Base-by-base conservation (phyloP, 1,284 basidiomycete genomes). In the Ustilago crameri region DNA sequence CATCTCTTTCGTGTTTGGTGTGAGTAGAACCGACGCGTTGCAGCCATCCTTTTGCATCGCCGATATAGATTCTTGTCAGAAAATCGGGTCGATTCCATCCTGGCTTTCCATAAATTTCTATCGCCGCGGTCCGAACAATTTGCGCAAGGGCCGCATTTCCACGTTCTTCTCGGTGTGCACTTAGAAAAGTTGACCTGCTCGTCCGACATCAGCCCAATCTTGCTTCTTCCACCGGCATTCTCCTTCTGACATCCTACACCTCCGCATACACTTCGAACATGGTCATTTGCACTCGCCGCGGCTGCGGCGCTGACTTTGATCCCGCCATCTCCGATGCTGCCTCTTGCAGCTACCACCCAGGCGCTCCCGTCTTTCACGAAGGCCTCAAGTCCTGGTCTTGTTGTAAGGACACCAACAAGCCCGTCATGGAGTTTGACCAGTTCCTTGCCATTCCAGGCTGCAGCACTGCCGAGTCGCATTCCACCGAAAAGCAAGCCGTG, bases 311-410 rank as follows among this genome's bases (percentile, higher is more conserved):
- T 44, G 75, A 77, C 41, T 80, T 75, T 24, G 65, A 75, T 34
- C 48, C 64, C 2, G 51, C 67, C 4, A 26, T 56, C 8, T 43
- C 65, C 5, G 30, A 57, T 7, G 20, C 40, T 17, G 63, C 50
- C 15, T 63, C 57, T 0, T 82, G 81, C 60, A 51, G 26, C n/a
- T 72, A 76, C 63, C 81, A 83, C 48, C 80, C 81, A 1, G 81
- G 81, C 47, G 69, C 76, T 9, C 80, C 81, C 23, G 74, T 83
- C 37, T 83, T 83, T 55, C 81, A 82, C 67, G 81, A 83, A 52
- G 80, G 80, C 17, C 74, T 75, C 42, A 83, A 83, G 57, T 81
- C 79, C 1, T 83, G 81, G 81, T 82, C 81, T 2, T 83, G 81
- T 71, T 83, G 81, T 75, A 70, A 79, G 32, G 70, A 79, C 9